A percentile compares a stretch with the other conserved stretches of the same genome.
These are phyloP conservation scores for Rhodotorula sp. DNA, from an alignment of 1,284 basidiomycete species.

Conservation along the genomic window DNA sequence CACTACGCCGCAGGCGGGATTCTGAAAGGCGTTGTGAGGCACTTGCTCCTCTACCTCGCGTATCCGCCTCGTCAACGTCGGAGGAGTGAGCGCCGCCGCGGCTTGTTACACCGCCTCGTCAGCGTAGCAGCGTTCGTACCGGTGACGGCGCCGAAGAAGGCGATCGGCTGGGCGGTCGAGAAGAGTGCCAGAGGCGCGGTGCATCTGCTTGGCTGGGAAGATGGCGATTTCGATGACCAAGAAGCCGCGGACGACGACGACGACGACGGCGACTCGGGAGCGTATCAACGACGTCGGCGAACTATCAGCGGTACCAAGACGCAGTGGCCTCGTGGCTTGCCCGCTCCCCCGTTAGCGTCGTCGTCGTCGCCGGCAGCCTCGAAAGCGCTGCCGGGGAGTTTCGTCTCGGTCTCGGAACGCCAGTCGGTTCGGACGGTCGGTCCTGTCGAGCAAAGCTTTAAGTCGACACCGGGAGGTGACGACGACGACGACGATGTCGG, in stretches of 20 bases:
- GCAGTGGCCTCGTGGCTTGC: no score
- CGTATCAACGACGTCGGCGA: not conserved
- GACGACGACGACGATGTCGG: no score
- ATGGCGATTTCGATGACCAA: not conserved
- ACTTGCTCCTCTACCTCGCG: slow-evolving; percentile 6
- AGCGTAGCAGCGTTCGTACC: slow-evolving; percentile 24
- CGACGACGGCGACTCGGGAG: not conserved
- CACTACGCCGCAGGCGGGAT: not conserved
- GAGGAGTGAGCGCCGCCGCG: not conserved
- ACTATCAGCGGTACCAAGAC: no score
- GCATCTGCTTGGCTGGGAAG: slow-evolving; percentile 1
- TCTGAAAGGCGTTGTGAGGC: slow-evolving; percentile 19
- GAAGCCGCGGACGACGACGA: not conserved
- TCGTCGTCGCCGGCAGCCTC: no score
- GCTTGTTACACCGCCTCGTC: not conserved
- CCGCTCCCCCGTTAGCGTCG: no score
- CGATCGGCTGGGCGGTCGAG: slow-evolving; percentile 20
- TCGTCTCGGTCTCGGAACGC: no score
- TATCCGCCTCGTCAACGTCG: not conserved
- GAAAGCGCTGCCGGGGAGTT: no score
- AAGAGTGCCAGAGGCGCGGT: not conserved
- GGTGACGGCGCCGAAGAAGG: slow-evolving; percentile 18
- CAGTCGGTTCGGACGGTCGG: no score
- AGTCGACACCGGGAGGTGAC: no score
- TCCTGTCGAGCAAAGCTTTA: no score